phyloP scores from a whole-genome alignment of 768 basidiomycete genomes.

The Strobilomyces dryophilus region DNA sequence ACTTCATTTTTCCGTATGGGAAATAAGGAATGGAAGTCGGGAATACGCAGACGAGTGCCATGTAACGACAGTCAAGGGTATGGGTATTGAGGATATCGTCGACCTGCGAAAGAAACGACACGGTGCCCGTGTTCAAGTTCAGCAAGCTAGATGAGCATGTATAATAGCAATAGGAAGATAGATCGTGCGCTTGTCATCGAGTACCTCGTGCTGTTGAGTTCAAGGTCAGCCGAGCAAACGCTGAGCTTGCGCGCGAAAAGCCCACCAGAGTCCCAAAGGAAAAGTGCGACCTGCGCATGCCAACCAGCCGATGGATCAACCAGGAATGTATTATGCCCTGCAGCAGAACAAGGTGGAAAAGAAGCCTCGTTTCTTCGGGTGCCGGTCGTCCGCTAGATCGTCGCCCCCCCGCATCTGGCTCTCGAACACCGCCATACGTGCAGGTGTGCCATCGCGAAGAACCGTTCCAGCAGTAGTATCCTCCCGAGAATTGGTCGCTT shows the following conservation, averaged over 20 bases:
- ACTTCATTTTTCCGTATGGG: constrained; percentile 9
- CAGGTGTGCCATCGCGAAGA: constrained; percentile 32
- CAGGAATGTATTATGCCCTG: constrained; percentile 43
- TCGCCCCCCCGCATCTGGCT: constrained; percentile 58
- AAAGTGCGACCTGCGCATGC: constrained; percentile 28
- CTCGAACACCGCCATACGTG: constrained; percentile 64
- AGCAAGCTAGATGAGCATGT: constrained; percentile 32
- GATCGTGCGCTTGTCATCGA: constrained; percentile 33
- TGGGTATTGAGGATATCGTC: constrained; percentile 26
- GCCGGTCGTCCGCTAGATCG: constrained; percentile 62
- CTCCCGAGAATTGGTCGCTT: constrained; percentile 48
- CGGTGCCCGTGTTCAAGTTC: constrained; percentile 25
- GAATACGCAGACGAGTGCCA: constrained; percentile 13
- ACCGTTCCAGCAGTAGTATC: constrained; percentile 43
- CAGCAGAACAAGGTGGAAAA: constrained; percentile 69
- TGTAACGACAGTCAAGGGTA: constrained; percentile 32
- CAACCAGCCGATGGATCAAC: constrained; percentile 24
- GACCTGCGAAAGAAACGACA: constrained; percentile 28
- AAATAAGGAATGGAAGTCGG: constrained; percentile 3
- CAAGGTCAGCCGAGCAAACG: constrained; percentile 1
- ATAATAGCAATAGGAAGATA: constrained; percentile 29
- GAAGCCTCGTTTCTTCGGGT: constrained; percentile 56
- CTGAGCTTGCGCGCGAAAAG: too few relatives aligned
- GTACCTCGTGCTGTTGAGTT: constrained; percentile 20
- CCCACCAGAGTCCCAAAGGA: constrained; percentile 24